Evolutionary conservation across 805 yeast genomes (phyloP), one percentile per base, ranked within the genome.

Genomic region (Candida maesae): DNA sequence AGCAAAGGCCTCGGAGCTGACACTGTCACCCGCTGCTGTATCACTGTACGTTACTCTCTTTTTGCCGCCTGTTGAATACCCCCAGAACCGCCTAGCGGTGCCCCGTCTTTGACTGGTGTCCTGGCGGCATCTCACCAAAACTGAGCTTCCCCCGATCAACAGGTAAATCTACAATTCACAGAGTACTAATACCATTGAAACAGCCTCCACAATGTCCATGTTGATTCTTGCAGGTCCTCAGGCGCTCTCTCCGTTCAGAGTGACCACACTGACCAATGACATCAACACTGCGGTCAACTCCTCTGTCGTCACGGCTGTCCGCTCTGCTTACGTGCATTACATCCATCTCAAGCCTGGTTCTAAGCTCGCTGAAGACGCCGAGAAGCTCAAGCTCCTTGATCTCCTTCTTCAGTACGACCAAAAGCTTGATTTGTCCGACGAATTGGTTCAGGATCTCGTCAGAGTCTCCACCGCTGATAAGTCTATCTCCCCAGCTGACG

Each of bases 191-290:
- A 25, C n/a, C 28, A 18, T 11, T 26, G 32, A 18, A 18, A 11
- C 26, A 27, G 33, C 9, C 14, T 15, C 12, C 34, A 28, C 27
- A 37, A 69, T 68, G 70, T 58, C 69, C 36, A 57, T 75, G 68
- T 60, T 74, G 53, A 66, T 76, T 45, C 71, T 88, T 51, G 83
- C 95, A 34, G 99, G 99, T 44, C 95, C 96, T 36, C 76, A 75
- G 58, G 97, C 96, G 48, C 72, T 89, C 60, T 90, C 98, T 38
- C 76, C 76, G 37, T 91, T 91, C 65, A 78, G 98, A 67, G 81
- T 89, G 50, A 75, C 79, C 46, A 83, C 75, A 52, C 70, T 90
- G 66, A 70, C 78, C 51, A 70, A 78, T 50, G 87, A 81, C 56
- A 78, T 91, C 65, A 83, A 85, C 66, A 75, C 76, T 19, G 74